A percentile compares a stretch with the other conserved stretches of the same genome.
phyloP scores from a whole-genome alignment of 1,139 yeast species.

The Scheffersomyces lignicola region DNA sequence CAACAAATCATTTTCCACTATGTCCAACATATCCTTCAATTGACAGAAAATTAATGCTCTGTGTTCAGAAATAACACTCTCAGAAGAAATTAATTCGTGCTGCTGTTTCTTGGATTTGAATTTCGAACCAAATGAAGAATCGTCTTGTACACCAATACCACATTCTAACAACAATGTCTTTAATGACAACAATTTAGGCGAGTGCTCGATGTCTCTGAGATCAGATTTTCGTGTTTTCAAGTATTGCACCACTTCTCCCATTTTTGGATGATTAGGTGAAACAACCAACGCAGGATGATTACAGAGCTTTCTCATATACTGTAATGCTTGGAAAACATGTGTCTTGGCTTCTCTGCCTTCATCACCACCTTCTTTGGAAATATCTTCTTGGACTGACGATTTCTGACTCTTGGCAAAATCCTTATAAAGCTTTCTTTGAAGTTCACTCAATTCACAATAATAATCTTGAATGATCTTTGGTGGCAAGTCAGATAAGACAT shows the following conservation, averaged over 20 bases:
- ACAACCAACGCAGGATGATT: slow-evolving; percentile 96
- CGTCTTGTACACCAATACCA: slow-evolving; percentile 81
- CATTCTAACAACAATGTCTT: slow-evolving; percentile 83
- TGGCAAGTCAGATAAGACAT: slow-evolving; percentile 92
- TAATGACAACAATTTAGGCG: slow-evolving; percentile 86
- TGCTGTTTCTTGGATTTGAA: slow-evolving; percentile 28
- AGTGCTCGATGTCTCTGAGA: slow-evolving; percentile 73
- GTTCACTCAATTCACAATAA: slow-evolving; percentile 90
- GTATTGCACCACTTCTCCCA: slow-evolving; percentile 58
- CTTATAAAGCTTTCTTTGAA: slow-evolving; percentile 83
- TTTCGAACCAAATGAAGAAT: slow-evolving; percentile 26
- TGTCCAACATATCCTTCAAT: slow-evolving; percentile 94
- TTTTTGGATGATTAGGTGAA: slow-evolving; percentile 83
- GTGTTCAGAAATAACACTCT: slow-evolving; percentile 89
- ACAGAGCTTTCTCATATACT: slow-evolving; percentile 95
- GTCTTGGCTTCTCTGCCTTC: slow-evolving; percentile 70
- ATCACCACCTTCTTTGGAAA: slow-evolving; percentile 39
- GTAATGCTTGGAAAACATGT: slow-evolving; percentile 96
- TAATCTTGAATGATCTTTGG: slow-evolving; percentile 98
- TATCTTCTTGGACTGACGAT: slow-evolving; percentile 64
- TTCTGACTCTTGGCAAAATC: slow-evolving; percentile 92
- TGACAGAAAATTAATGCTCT: slow-evolving; percentile 96
- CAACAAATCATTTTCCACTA: slow-evolving; percentile 87
- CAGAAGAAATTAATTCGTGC: slow-evolving; percentile 44
- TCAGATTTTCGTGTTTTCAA: slow-evolving; percentile 60